Conservation (phyloP, 2,329 filamentous ascomycete species). For the Diaporthe humulicola region DNA sequence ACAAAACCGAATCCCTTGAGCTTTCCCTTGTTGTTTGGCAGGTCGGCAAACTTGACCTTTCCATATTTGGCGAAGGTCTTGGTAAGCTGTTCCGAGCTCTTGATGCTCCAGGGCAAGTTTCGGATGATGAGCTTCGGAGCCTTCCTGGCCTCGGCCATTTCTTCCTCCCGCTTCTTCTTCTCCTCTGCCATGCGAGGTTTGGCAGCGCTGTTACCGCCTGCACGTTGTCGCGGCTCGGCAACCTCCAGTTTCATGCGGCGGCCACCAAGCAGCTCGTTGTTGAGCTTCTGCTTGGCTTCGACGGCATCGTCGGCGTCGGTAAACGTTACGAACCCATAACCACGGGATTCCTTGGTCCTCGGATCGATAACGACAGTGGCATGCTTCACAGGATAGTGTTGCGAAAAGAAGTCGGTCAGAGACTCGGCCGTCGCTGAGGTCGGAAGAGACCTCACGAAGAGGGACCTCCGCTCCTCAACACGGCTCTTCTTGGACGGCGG, state of each 20-base stretch:
- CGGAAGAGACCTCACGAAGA: slow-evolving; percentile 93
- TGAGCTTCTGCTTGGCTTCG: slow-evolving; percentile 83
- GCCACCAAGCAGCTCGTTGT: slow-evolving; percentile 83
- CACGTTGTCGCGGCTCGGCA: slow-evolving; percentile 86
- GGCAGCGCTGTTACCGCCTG: slow-evolving; percentile 54
- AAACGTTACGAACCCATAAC: slow-evolving; percentile 97
- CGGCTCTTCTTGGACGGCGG: slow-evolving; percentile 67
- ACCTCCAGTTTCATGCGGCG: slow-evolving; percentile 88
- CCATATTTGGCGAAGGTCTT: slow-evolving; percentile 88
- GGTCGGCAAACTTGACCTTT: slow-evolving; percentile 87
- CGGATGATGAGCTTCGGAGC: slow-evolving; percentile 87
- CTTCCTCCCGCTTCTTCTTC: slow-evolving; percentile 70
- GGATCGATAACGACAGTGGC: slow-evolving; percentile 92
- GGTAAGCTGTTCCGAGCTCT: slow-evolving; percentile 83
- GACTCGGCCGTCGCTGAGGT: slow-evolving; percentile 82
- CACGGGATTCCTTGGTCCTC: slow-evolving; percentile 86
- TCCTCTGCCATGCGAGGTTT: slow-evolving; percentile 54
- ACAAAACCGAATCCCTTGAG: slow-evolving; percentile 95
- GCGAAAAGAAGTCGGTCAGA: slow-evolving; percentile 90
- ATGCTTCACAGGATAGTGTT: slow-evolving; percentile 95
- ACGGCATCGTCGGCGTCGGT: slow-evolving; percentile 92
- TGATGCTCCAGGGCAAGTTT: slow-evolving; percentile 97
- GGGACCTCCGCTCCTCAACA: slow-evolving; percentile 75
- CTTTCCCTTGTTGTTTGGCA: slow-evolving; percentile 83
- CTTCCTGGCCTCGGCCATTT: slow-evolving; percentile 70